Conservation (phyloP, 352 stramenopile genomes). For the Pythium dissotocum region DNA sequence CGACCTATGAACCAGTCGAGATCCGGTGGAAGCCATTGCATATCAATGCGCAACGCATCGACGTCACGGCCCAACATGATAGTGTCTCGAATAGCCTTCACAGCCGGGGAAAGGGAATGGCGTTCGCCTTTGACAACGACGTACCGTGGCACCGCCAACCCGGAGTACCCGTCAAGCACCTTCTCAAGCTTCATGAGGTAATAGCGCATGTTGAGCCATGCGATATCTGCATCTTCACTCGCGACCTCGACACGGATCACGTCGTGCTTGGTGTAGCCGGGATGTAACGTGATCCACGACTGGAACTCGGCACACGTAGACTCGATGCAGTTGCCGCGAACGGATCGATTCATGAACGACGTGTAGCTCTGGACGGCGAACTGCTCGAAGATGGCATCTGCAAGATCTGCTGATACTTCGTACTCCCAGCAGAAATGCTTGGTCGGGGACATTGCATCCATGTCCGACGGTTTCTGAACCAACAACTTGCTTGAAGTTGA, state of each 20-base stretch:
- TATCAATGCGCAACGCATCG: background rate
- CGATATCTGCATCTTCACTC: background rate
- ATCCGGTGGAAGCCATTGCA: slow-evolving; percentile 17
- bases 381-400: slow-evolving; percentile 35
- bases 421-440: slow-evolving; percentile 29
- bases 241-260: slow-evolving; percentile 25
- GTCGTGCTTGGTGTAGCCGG: background rate
- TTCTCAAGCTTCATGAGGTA: slow-evolving; percentile 28
- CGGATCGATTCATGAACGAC: slow-evolving; percentile 13
- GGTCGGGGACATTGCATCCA: background rate
- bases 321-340: slow-evolving; percentile 14
- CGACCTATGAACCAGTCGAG: slow-evolving; percentile 20
- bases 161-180: slow-evolving; percentile 20
- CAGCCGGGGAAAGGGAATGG: background rate
- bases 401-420: slow-evolving; percentile 25
- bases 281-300: slow-evolving; percentile 3
- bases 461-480: too few relatives aligned
- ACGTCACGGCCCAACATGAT: background rate
- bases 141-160: slow-evolving; percentile 18
- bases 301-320: slow-evolving; percentile 17
- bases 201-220: slow-evolving; percentile 20
- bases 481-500: too few relatives aligned
- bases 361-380: slow-evolving; percentile 33
- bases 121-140: slow-evolving; percentile 11
- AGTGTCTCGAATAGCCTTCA: slow-evolving; percentile 14